Evolutionary conservation across 306 rosid species (phyloP), one percentile per base, ranked within the genome.

Genomic region (Pueraria montana): DNA sequence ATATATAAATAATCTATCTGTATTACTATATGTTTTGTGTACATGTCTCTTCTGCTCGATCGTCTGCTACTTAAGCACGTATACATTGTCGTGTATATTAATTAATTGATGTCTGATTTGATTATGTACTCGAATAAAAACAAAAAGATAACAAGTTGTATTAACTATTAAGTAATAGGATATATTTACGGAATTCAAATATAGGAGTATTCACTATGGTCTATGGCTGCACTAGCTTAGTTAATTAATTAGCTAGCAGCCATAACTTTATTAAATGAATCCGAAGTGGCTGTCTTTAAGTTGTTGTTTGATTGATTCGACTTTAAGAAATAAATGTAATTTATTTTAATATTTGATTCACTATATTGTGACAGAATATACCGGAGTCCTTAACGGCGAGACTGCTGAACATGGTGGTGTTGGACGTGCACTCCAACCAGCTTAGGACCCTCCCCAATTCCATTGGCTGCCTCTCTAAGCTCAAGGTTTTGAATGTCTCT

Each of bases 341-440:
- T 67, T 65, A 65, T 65, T 65, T 24, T 27, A 13, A 64, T n/a
- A 17, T 6, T 36, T 65, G 45, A 17, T 17, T 65, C 3, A 32
- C 0, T 5, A 63, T 65, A 20, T 26, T 26, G 0, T 23, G 27
- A 36, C 87, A 96, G 99, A 90, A 49, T 58, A 93, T 96, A 72
- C 96, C 97, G 4, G 99, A 96, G 79, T 96, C 99, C 0, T 83
- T 88, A 50, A 90, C 88, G 2, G 98, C 99, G 14, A 89, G 97
- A 71, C 72, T 96, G 61, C 78, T 96, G 48, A 96, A 94, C 77
- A 75, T 90, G 89, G 83, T 83, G 30, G 91, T 76, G 34, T 76
- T 96, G 80, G 99, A 96, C 12, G 92, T 96, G 66, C 99, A 78
- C 83, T 96, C 99, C 24, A 96, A 96, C 83, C 97, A 96, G 86